phyloP scores from a whole-genome alignment of 768 basidiomycete species.

The Scleroderma bovista region DNA sequence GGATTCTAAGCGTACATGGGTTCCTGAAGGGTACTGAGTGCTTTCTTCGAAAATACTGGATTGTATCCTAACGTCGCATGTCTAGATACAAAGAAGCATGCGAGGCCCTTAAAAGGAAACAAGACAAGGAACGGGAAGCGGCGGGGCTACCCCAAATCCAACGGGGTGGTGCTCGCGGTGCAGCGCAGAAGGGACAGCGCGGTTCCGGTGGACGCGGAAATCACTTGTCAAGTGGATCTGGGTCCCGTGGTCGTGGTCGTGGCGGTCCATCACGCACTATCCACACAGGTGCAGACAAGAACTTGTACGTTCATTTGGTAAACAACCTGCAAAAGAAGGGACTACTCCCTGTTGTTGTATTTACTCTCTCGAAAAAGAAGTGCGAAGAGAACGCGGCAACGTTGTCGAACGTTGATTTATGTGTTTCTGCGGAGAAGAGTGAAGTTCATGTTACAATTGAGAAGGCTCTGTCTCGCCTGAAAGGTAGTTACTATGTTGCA shows the following conservation, averaged over 20 bases:
- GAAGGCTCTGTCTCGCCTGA: conserved; percentile 83
- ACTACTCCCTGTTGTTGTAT: conserved; percentile 91
- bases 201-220: conserved; percentile 48
- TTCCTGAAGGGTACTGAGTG: conserved; percentile 69
- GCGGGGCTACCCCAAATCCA: conserved; percentile 87
- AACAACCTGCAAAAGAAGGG: conserved; percentile 79
- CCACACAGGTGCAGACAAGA: conserved; percentile 75
- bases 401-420: conserved; percentile 82
- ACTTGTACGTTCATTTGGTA: conserved; percentile 90
- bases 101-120: conserved; percentile 86
- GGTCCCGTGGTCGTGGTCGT: conserved; percentile 35
- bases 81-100: conserved; percentile 83
- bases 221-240: conserved; percentile 36
- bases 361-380: conserved; percentile 93
- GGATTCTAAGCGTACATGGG: conserved; percentile 59
- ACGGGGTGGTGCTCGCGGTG: conserved; percentile 75
- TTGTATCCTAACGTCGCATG: conserved; percentile 3
- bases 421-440: conserved; percentile 88
- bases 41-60: neutral
- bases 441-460: conserved; percentile 95
- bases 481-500: conserved; percentile 49
- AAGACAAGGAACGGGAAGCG: conserved; percentile 97
- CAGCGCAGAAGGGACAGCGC: conserved; percentile 43
- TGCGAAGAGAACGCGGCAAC: conserved; percentile 97
- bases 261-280: conserved; percentile 50